These are phyloP conservation scores for Talaromyces sp. DNA, from an alignment of 2,329 filamentous ascomycete genomes.

Conservation along the genomic window DNA sequence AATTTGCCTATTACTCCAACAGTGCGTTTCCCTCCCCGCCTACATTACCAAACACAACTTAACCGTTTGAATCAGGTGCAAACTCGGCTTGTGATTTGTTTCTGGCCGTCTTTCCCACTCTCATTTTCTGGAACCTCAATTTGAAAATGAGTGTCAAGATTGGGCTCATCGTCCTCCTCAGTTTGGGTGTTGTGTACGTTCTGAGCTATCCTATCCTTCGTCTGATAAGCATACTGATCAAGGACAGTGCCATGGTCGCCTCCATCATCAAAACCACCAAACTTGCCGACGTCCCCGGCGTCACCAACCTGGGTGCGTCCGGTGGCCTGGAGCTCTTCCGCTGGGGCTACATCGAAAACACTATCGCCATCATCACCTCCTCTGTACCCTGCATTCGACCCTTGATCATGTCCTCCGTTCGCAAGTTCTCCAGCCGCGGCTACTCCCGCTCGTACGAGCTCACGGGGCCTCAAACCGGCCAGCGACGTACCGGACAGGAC, in stretches of 20 bases:
- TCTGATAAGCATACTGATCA: not conserved
- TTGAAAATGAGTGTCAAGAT: constrained; percentile 30
- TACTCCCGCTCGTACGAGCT: constrained; percentile 11
- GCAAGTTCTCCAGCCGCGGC: constrained; percentile 10
- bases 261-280: constrained; percentile 27
- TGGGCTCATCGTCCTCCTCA: constrained; percentile 27
- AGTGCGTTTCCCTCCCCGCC: constrained; percentile 19
- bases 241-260: constrained; percentile 26
- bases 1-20: constrained; percentile 29
- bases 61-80: not conserved
- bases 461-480: not conserved
- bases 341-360: constrained; percentile 28
- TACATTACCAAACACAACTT: not conserved
- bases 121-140: constrained; percentile 34
- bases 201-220: not conserved
- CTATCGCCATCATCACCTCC: constrained; percentile 30
- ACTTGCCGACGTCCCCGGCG: constrained; percentile 21
- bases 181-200: constrained; percentile 26
- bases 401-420: constrained; percentile 17
- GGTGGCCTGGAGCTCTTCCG: constrained; percentile 24
- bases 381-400: constrained; percentile 30
- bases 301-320: constrained; percentile 18
- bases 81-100: constrained; percentile 31
- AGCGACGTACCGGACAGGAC: not conserved
- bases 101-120: constrained; percentile 29